phyloP scores from a whole-genome alignment of 371 early-diverging fungal genomes.

The Mucor racemosus region DNA sequence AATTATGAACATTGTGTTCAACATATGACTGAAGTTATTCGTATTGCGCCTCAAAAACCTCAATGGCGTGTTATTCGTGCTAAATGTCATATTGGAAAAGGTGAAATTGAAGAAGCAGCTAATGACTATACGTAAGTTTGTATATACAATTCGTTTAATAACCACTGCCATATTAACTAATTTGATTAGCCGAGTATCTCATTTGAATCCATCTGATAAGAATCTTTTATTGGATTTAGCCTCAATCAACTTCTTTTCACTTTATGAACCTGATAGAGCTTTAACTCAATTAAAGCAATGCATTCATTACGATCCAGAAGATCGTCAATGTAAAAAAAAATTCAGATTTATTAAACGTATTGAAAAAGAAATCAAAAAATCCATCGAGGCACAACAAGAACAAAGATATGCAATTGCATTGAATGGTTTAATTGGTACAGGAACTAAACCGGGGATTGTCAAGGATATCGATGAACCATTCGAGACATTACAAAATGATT shows the following conservation, averaged over 20 bases:
- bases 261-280: conserved; percentile 75
- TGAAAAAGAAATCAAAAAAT: conserved; percentile 73
- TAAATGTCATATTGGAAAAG: conserved; percentile 72
- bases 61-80: conserved; percentile 71
- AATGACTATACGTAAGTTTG: conserved; percentile 77
- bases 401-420: conserved; percentile 71
- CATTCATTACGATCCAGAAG: conserved; percentile 88
- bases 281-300: conserved; percentile 80
- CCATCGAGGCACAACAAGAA: conserved; percentile 59
- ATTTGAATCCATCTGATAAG: conserved; percentile 70
- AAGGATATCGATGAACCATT: conserved; percentile 53
- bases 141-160: background rate
- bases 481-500: conserved; percentile 32
- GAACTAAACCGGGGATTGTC: conserved; percentile 57
- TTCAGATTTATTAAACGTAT: conserved; percentile 76
- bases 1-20: conserved; percentile 70
- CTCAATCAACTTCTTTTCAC: conserved; percentile 72
- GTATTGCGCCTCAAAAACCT: conserved; percentile 60
- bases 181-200: conserved; percentile 63
- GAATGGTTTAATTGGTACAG: conserved; percentile 64
- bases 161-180: background rate
- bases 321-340: conserved; percentile 79
- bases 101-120: conserved; percentile 83
- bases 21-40: conserved; percentile 59
- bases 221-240: conserved; percentile 67